Base-by-base conservation (phyloP, 352 stramenopile genomes). In the Pythium periplocum region DNA sequence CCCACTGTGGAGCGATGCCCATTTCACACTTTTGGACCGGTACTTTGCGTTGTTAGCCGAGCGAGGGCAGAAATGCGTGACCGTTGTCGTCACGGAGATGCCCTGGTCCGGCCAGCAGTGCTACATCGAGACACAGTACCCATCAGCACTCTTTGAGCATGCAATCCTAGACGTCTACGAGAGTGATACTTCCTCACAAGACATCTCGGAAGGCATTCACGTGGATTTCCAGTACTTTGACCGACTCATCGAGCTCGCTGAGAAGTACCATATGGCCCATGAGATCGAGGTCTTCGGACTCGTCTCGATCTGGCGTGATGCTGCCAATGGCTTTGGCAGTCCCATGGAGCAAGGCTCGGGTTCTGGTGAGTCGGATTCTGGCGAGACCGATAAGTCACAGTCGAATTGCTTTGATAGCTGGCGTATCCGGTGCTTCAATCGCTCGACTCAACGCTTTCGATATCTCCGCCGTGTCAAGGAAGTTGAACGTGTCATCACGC, bases 231-330 rank as follows among this genome's bases (percentile, higher is more conserved):
- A 71, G 45, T 53, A 88, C 59, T 88, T 91, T 48, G 78, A 91
- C 41, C 68, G 73, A 5, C 71, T 91, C 41, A 57, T 91, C 10
- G 57, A 59, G 36, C 62, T 91, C 8, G 73, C 72, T 2, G 52
- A 64, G 36, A 66, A 53, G 26, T 64, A 87, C 53, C 53, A 70
- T 53, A 69, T 91, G 60, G 75, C 82, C 58, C 45, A 71, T 4
- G 79, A 90, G 58, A 84, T 91, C 34, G 80, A 91, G 41, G 65
- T 91, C 2, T 91, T 91, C 48, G 81, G 81, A 2, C 51, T 90
- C 39, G 60, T 90, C 1, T 86, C 77, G 2, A 71, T 90, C 45
- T 90, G 79, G 79, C 66, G 66, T 2, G 79, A 90, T 35, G 54
- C 71, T 0, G 69, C 60, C 9, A 66, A 82, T 48, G 77, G 79